Evolutionary conservation across 2,329 filamentous ascomycete species (phyloP).

Genomic region (Aspergillus hortae): DNA sequence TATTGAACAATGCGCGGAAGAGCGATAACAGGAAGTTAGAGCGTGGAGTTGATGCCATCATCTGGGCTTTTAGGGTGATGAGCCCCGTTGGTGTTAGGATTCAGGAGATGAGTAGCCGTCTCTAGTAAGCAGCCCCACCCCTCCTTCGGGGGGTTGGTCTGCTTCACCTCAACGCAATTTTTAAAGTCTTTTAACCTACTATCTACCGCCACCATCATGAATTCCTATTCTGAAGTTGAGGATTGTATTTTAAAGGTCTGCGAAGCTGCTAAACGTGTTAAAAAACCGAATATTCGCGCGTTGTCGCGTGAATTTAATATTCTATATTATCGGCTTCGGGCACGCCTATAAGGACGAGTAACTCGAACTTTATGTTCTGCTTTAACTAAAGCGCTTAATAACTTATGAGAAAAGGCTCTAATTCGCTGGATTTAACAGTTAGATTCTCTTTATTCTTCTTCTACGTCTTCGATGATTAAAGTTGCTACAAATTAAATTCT

Average conservation of each 20-base stretch:
- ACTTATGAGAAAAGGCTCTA: not conserved
- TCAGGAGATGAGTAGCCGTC: not conserved
- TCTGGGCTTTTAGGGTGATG: too few species aligned
- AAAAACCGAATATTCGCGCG: not conserved
- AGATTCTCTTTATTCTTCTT: not conserved
- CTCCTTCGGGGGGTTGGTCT: not conserved
- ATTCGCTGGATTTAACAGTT: conserved; percentile 1
- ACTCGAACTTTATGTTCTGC: not conserved
- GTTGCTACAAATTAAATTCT: not conserved
- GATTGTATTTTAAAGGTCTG: not conserved
- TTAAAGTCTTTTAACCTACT: not conserved
- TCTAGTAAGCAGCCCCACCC: not conserved
- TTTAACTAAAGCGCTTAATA: not conserved
- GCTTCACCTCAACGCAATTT: not conserved
- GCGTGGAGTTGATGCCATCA: too few species aligned
- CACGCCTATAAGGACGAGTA: not conserved
- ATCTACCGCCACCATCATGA: not conserved
- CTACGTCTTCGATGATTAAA: not conserved
- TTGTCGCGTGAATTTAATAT: not conserved
- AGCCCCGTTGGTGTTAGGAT: too few species aligned
- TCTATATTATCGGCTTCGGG: not conserved
- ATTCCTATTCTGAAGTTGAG: not conserved
- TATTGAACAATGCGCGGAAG: too few species aligned
- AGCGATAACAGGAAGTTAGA: too few species aligned
- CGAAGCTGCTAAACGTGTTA: not conserved